Evolutionary conservation across 2,329 filamentous ascomycete genomes (phyloP).

Genomic region (Epicoccum sorghinum): DNA sequence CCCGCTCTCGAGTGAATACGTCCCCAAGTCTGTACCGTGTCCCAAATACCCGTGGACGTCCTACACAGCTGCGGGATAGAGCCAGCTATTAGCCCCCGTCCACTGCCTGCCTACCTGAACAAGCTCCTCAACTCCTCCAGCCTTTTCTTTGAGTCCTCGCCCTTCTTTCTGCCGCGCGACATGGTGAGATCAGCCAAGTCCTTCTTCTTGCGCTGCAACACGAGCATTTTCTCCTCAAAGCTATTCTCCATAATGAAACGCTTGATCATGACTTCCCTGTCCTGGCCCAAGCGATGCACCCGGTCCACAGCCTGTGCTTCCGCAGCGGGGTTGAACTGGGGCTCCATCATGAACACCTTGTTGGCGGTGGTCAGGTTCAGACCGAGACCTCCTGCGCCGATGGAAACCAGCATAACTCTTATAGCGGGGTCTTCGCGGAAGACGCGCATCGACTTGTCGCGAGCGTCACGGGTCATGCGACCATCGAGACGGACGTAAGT

Average conservation of each 20-base stretch:
- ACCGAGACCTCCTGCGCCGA: constrained; percentile 88
- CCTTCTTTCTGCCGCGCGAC: constrained; percentile 57
- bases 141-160: constrained; percentile 68
- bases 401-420: constrained; percentile 86
- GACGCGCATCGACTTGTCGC: constrained; percentile 74
- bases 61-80: too few relatives aligned
- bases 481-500: constrained; percentile 84
- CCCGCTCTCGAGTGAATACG: too few relatives aligned
- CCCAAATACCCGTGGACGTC: too few relatives aligned
- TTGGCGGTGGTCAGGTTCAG: constrained; percentile 88
- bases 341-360: constrained; percentile 96
- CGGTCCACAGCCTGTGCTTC: constrained; percentile 95
- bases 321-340: constrained; percentile 94
- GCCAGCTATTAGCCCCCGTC: not conserved
- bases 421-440: constrained; percentile 77
- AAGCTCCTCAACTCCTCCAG: constrained; percentile 66
- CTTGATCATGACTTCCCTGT: constrained; percentile 81
- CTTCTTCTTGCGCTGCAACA: constrained; percentile 90
- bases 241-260: constrained; percentile 89
- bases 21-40: too few relatives aligned
- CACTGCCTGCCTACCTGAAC: constrained; percentile 48
- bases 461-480: constrained; percentile 77
- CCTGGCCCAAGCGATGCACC: constrained; percentile 72
- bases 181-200: constrained; percentile 81
- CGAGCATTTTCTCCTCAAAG: constrained; percentile 93